Evolutionary conservation across 164 flowering plant genomes (phyloP).

Genomic region (Nymphaea thermarum): DNA sequence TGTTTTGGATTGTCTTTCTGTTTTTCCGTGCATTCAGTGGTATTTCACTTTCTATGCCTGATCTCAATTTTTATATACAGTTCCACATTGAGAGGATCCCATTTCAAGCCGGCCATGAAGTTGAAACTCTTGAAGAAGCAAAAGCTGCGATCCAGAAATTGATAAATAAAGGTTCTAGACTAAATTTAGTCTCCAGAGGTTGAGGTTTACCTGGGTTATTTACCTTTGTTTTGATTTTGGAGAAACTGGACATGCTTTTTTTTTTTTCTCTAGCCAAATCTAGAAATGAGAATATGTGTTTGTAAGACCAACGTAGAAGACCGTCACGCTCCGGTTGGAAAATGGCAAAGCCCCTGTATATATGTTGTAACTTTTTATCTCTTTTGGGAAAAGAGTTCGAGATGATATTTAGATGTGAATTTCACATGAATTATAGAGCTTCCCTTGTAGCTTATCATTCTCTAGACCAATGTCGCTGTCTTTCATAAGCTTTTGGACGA

Average conservation of each 20-base stretch:
- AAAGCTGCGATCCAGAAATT: conserved; percentile 71
- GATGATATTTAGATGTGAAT: not conserved
- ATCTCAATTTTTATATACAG: conserved; percentile 30
- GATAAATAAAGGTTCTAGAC: conserved; percentile 41
- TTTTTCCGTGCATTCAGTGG: too few species aligned
- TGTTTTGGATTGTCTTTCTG: too few species aligned
- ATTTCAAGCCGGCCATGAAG: conserved; percentile 53
- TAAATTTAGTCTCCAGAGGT: conserved; percentile 25
- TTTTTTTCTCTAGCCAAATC: not conserved
- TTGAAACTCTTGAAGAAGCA: conserved; percentile 92
- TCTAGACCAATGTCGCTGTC: too few species aligned
- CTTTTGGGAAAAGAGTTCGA: not conserved
- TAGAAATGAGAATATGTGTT: not conserved
- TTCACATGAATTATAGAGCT: too few species aligned
- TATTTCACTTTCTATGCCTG: not conserved
- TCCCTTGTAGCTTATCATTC: too few species aligned
- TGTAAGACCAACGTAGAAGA: not conserved
- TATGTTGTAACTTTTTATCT: not conserved
- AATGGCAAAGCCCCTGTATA: not conserved
- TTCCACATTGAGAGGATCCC: conserved; percentile 88
- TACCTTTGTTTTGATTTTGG: not conserved
- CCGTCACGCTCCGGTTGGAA: not conserved
- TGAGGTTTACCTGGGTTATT: not conserved
- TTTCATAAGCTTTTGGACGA: too few species aligned
- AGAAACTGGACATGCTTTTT: not conserved